Percentiles rank a stretch among this genome's conserved stretches.
phyloP scores from a whole-genome alignment of 139 green algal genomes.

The Chara braunii region DNA sequence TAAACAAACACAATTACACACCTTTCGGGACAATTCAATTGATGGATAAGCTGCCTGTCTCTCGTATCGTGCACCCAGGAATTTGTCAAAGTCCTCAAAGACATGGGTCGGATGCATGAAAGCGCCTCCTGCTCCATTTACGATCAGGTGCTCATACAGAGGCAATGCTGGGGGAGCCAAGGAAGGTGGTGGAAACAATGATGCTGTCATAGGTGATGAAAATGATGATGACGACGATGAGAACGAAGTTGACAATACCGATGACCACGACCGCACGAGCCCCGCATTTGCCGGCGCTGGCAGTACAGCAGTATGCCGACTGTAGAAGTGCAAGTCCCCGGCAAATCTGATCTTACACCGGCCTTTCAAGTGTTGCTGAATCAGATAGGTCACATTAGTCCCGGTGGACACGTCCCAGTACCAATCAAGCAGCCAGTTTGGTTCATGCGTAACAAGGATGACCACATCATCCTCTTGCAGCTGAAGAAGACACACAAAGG shows the following conservation, averaged over 20 bases:
- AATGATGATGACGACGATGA: too few relatives aligned
- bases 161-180: not conserved
- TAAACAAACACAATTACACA: not conserved
- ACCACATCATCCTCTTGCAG: constrained; percentile 60
- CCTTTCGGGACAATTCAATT: not conserved
- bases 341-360: constrained; percentile 63
- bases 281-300: too few relatives aligned
- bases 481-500: constrained; percentile 49
- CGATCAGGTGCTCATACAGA: constrained; percentile 63
- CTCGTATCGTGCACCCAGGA: constrained; percentile 54
- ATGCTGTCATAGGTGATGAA: too few relatives aligned
- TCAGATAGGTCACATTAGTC: constrained; percentile 54
- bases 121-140: constrained; percentile 64
- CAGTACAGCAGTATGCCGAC: constrained; percentile 70
- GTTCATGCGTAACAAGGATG: constrained; percentile 80
- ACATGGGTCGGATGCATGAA: constrained; percentile 85
- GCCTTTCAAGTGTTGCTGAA: constrained; percentile 57
- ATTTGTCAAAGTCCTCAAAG: not conserved
- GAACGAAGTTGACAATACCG: too few relatives aligned
- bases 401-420: constrained; percentile 46
- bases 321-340: constrained; percentile 86
- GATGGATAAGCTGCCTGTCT: constrained; percentile 59
- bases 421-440: constrained; percentile 76
- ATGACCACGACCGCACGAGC: too few relatives aligned
- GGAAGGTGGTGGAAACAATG: too few relatives aligned